phyloP scores from a whole-genome alignment of 805 yeast species.

The Tetrapisispora arboricola region DNA sequence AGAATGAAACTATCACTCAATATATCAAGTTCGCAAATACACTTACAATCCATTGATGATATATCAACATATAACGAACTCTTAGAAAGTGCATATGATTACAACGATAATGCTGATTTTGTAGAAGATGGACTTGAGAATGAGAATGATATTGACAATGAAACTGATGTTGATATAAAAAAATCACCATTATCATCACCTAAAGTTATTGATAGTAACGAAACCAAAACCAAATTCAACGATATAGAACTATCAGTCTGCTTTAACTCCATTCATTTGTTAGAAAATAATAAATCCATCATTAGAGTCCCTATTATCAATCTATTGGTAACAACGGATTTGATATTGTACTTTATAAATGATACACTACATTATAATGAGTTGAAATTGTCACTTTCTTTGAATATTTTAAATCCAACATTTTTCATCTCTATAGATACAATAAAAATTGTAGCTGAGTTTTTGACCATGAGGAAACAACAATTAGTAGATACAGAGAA shows the following conservation, averaged over 20 bases:
- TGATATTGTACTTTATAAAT: conserved; percentile 12
- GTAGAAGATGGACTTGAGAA: neutral
- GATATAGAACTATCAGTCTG: conserved; percentile 25
- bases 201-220: too few relatives aligned
- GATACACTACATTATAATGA: conserved; percentile 11
- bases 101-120: neutral
- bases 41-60: conserved; percentile 15
- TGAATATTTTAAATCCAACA: conserved; percentile 24
- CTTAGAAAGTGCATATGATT: conserved; percentile 3
- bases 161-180: neutral
- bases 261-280: conserved; percentile 16
- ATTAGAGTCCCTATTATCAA: conserved; percentile 26
- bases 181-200: neutral
- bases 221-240: conserved; percentile 2
- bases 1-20: conserved; percentile 9
- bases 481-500: neutral
- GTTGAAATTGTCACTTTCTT: conserved; percentile 15
- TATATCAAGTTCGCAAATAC: conserved; percentile 22
- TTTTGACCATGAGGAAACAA: neutral
- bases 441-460: conserved; percentile 7
- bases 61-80: conserved; percentile 14
- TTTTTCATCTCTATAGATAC: conserved; percentile 17
- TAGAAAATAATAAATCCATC: conserved; percentile 12
- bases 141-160: neutral
- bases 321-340: conserved; percentile 19